These are phyloP conservation scores for Arctium lappa DNA, from an alignment of 129 eudicot genomes.

Conservation along the genomic window DNA sequence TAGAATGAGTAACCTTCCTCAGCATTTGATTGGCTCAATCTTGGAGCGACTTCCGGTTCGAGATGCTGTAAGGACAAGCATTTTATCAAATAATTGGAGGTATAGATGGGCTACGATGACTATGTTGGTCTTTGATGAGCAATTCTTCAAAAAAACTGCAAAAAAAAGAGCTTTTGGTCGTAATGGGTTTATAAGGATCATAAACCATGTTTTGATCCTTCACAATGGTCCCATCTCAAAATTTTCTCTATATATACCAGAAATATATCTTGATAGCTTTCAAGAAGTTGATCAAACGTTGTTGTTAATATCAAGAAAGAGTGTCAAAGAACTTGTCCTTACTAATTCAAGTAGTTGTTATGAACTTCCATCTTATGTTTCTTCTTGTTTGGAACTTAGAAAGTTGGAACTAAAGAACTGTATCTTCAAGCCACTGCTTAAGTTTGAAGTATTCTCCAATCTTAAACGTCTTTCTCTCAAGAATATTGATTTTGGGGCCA, in stretches of 20 bases:
- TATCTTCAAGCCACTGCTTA: constrained; percentile 8
- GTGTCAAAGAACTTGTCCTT: not conserved
- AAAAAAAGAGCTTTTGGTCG: not conserved
- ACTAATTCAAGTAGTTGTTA: not conserved
- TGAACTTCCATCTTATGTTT: not conserved
- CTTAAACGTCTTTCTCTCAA: not conserved
- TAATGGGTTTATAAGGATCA: constrained; percentile 7
- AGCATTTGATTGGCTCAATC: constrained; percentile 14
- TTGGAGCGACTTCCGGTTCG: constrained; percentile 15
- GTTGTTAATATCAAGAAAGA: not conserved
- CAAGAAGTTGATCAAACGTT: not conserved
- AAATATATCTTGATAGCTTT: not conserved
- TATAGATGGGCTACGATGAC: constrained; percentile 7
- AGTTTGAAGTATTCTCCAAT: constrained; percentile 11
- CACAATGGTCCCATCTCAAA: not conserved
- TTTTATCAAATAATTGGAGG: constrained; percentile 21
- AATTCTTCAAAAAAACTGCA: not conserved
- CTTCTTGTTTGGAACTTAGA: constrained; percentile 3
- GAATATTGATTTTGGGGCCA: constrained; percentile 5
- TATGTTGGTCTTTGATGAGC: not conserved
- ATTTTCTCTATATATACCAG: not conserved
- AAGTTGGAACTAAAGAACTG: not conserved
- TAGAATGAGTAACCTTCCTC: constrained; percentile 18
- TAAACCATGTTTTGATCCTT: not conserved
- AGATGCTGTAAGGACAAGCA: constrained; percentile 20